phyloP scores from a whole-genome alignment of 176 grass and related monocot species.

The Pontederia crassipes region DNA sequence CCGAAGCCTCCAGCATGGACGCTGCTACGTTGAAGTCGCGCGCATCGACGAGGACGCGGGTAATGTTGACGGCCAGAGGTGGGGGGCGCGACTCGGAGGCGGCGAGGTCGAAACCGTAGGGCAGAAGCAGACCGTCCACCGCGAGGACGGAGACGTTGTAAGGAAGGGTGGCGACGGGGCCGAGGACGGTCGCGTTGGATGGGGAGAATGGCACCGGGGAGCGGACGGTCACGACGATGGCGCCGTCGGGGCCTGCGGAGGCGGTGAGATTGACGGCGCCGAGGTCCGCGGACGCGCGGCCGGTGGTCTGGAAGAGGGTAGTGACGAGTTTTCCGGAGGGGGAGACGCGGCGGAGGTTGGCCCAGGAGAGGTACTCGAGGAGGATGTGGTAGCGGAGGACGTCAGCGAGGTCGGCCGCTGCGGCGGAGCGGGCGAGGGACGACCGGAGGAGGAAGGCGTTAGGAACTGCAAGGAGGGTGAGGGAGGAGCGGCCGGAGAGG shows the following conservation, averaged over 20 bases:
- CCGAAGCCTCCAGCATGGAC: conserved; percentile 89
- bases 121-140: conserved; percentile 57
- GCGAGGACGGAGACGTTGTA: conserved; percentile 86
- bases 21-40: conserved; percentile 77
- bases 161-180: conserved; percentile 44
- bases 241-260: not conserved
- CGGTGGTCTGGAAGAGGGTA: conserved; percentile 94
- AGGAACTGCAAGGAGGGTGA: conserved; percentile 78
- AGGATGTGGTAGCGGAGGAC: conserved; percentile 90
- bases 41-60: conserved; percentile 58
- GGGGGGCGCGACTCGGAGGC: conserved; percentile 49
- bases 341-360: conserved; percentile 49
- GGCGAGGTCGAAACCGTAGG: conserved; percentile 64
- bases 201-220: conserved; percentile 44
- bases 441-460: conserved; percentile 50
- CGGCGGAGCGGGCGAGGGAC: conserved; percentile 39
- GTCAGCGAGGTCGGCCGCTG: conserved; percentile 79
- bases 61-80: conserved; percentile 59
- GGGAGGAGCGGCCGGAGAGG: conserved; percentile 53
- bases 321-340: conserved; percentile 64
- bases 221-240: conserved; percentile 43
- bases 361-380: conserved; percentile 80
- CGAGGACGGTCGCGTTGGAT: conserved; percentile 68
- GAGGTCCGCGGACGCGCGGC: conserved; percentile 64
- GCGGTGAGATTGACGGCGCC: conserved; percentile 81